phyloP scores from a whole-genome alignment of 2,329 filamentous ascomycete species.

The Alternaria burnsii region DNA sequence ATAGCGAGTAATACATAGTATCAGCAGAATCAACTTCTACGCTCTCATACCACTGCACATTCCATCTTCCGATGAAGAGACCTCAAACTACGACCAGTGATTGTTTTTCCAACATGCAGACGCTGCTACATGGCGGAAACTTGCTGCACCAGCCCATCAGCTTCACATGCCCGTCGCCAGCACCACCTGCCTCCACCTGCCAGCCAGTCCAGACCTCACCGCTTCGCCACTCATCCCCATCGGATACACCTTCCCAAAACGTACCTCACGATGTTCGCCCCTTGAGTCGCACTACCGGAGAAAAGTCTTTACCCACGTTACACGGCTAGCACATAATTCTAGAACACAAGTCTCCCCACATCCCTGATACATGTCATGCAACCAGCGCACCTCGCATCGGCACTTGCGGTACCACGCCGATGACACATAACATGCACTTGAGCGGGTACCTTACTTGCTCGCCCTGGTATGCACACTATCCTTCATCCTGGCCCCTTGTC shows the following conservation, averaged over 20 bases:
- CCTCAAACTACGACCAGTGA: background rate
- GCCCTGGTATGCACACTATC: background rate
- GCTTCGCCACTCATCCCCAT: background rate
- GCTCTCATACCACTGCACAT: background rate
- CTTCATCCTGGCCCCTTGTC: background rate
- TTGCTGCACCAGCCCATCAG: background rate
- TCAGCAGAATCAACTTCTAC: conserved; percentile 11
- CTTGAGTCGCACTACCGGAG: background rate
- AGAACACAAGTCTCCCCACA: conserved; percentile 3
- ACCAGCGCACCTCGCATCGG: conserved; percentile 1
- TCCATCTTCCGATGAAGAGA: background rate
- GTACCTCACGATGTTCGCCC: conserved; percentile 1
- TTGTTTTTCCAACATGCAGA: background rate
- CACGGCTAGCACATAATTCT: conserved; percentile 4
- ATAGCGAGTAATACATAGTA: conserved; percentile 13
- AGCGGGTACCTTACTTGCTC: conserved; percentile 6
- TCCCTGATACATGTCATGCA: background rate
- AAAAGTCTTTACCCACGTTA: background rate
- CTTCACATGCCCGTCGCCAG: background rate
- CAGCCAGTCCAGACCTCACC: background rate
- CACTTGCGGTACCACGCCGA: background rate
- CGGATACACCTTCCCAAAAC: background rate
- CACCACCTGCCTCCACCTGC: background rate
- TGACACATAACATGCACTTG: conserved; percentile 8
- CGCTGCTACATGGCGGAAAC: background rate